phyloP scores from a whole-genome alignment of 2,329 filamentous ascomycete species.

The Aureobasidium sp. region DNA sequence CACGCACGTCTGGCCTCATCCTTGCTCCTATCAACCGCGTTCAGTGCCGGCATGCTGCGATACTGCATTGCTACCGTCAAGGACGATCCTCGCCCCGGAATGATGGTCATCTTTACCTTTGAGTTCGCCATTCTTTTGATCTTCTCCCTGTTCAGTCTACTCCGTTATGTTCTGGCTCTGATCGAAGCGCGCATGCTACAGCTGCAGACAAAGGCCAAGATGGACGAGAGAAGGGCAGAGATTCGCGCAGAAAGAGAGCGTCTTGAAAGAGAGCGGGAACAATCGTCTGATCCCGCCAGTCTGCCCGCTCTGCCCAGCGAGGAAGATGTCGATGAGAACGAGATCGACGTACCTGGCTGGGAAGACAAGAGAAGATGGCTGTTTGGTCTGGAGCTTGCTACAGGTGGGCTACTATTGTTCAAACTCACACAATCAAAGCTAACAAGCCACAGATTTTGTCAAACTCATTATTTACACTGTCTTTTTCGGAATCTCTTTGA shows the following conservation, averaged over 20 bases:
- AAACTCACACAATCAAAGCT: not conserved
- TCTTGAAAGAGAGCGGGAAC: constrained; percentile 32
- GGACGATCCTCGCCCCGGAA: constrained; percentile 81
- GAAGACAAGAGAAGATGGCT: constrained; percentile 92
- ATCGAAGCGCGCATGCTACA: constrained; percentile 69
- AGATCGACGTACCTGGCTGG: constrained; percentile 93
- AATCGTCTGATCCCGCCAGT: constrained; percentile 33
- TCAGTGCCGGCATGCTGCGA: constrained; percentile 71
- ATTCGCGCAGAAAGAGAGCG: constrained; percentile 48
- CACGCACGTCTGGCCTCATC: constrained; percentile 76
- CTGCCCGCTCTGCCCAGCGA: constrained; percentile 47
- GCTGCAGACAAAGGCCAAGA: constrained; percentile 62
- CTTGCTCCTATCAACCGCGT: constrained; percentile 68
- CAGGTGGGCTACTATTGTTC: constrained; percentile 47
- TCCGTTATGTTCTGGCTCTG: constrained; percentile 72
- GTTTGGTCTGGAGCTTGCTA: constrained; percentile 70
- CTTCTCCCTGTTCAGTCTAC: constrained; percentile 69
- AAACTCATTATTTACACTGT: constrained; percentile 83
- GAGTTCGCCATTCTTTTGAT: constrained; percentile 87
- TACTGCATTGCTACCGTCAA: constrained; percentile 81
- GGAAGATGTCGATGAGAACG: constrained; percentile 81
- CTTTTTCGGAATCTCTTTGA: constrained; percentile 89
- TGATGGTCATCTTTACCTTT: constrained; percentile 99
- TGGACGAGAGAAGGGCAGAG: constrained; percentile 62
- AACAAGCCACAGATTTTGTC: constrained; percentile 61